These are phyloP conservation scores for Annulohypoxylon bovei DNA, from an alignment of 495 filamentous ascomycete species.

Conservation along the genomic window DNA sequence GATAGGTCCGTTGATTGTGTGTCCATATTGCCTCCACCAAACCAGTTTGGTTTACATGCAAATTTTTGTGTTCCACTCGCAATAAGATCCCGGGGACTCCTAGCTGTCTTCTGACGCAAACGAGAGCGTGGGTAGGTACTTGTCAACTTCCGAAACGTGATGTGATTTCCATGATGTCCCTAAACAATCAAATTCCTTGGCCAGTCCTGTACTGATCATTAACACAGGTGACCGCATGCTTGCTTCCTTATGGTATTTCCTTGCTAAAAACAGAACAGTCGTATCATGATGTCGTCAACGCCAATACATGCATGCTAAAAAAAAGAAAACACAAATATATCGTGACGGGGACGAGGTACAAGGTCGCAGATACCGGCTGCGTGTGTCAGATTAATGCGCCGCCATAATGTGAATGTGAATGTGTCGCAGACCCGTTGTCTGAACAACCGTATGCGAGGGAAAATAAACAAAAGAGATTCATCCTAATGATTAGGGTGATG, in stretches of 20 bases:
- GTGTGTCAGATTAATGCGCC: constrained; percentile 1
- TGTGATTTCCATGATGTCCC: constrained; percentile 7
- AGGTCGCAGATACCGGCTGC: constrained; percentile 33
- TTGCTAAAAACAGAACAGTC: constrained; percentile 20
- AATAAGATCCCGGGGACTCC: not conserved
- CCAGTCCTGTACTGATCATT: constrained; percentile 18
- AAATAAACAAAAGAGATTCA: constrained; percentile 21
- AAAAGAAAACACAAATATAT: not conserved
- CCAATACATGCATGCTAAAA: constrained; percentile 38
- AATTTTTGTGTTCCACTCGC: constrained; percentile 8
- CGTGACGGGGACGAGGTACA: constrained; percentile 4
- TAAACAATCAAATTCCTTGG: constrained; percentile 25
- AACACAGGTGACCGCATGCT: constrained; percentile 6
- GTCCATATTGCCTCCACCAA: constrained; percentile 23
- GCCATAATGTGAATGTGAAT: not conserved
- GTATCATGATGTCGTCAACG: constrained; percentile 39
- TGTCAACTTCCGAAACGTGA: constrained; percentile 8
- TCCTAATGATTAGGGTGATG: constrained; percentile 32
- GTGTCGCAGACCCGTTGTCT: not conserved
- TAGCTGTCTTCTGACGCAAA: not conserved
- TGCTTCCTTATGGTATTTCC: constrained; percentile 33
- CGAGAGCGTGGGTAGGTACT: constrained; percentile 5
- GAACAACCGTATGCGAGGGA: not conserved
- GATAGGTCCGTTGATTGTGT: constrained; percentile 18
- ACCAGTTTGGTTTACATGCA: constrained; percentile 18